Evolutionary conservation across 2,329 filamentous ascomycete species (phyloP).

Genomic region (Alternaria sp.): DNA sequence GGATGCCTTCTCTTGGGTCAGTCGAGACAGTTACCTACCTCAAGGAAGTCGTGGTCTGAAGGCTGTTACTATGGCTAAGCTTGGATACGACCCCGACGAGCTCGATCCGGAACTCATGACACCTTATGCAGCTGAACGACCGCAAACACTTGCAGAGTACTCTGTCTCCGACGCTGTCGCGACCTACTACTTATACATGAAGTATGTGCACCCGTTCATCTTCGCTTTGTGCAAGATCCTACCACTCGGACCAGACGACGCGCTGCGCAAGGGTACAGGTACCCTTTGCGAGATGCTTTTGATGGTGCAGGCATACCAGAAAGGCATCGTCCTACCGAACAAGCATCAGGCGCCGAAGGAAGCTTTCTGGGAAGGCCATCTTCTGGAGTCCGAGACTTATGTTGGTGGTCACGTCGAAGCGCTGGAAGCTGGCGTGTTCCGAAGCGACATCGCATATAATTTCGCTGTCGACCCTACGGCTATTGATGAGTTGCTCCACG

Average conservation of each 20-base stretch:
- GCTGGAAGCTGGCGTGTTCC: slow-evolving; percentile 97
- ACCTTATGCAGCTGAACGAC: slow-evolving; percentile 81
- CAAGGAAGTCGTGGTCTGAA: slow-evolving; percentile 97
- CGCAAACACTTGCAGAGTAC: slow-evolving; percentile 94
- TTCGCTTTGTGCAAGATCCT: slow-evolving; percentile 98
- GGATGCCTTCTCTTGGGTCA: slow-evolving; percentile 99
- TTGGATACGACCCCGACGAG: slow-evolving; percentile 98
- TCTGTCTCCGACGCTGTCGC: slow-evolving; percentile 98
- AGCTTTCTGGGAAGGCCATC: slow-evolving; percentile 93
- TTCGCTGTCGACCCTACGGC: slow-evolving; percentile 89
- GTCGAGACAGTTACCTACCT: slow-evolving; percentile 95
- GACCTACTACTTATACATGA: slow-evolving; percentile 99
- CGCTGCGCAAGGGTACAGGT: slow-evolving; percentile 92
- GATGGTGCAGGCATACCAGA: slow-evolving; percentile 96
- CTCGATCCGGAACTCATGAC: slow-evolving; percentile 98
- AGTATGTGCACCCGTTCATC: slow-evolving; percentile 99
- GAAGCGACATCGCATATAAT: slow-evolving; percentile 92
- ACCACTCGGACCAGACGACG: slow-evolving; percentile 90
- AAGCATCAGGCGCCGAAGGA: slow-evolving; percentile 93
- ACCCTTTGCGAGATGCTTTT: slow-evolving; percentile 99
- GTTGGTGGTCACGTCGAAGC: slow-evolving; percentile 98
- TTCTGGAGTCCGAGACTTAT: slow-evolving; percentile 96
- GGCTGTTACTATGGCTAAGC: slow-evolving; percentile 95
- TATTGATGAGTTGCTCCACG: slow-evolving; percentile 83
- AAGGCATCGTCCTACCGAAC: slow-evolving; percentile 91